Evolutionary conservation across 495 filamentous ascomycete species (phyloP), one percentile per base, ranked within the genome.

Genomic region (Cercophora scortea): DNA sequence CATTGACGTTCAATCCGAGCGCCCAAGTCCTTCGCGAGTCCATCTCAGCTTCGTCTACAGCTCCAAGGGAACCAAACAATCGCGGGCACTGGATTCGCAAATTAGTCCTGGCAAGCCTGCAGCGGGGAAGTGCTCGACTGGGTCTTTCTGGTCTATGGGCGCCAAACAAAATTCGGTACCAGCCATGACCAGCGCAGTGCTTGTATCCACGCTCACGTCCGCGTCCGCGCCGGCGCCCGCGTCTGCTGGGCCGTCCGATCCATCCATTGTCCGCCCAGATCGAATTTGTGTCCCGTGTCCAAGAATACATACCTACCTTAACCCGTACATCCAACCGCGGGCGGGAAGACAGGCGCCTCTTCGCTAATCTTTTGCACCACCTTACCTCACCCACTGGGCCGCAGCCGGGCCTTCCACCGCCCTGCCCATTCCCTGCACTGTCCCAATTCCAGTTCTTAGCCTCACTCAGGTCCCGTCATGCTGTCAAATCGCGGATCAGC

Each of bases 321-420:
- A 25, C 25, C 2, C 25, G 25, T 25, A 25, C 25, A 25, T 25
- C 25, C 25, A 25, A 25, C 25, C 46, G 51, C 32, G 16, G 47
- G 52, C 48, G 50, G 49, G 51, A 51, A 25, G 45, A 15, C 51
- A 58, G 54, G 57, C 52, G 52, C 57, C 57, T 52, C 43, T 53
- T 62, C 59, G 62, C 62, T 65, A 65, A 62, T 62, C 62, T 65
- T 50, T 54, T 32, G 32, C 60, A 54, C 60, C 60, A 59, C 43
- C 43, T 53, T 53, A 34, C 33, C 48, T 51, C 42, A 36, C 45
- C 53, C 56, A 47, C 44, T 49, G 52, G 57, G 48, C 48, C 51
- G 43, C 38, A 13, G 2, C 42, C 38, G 32, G 39, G 45, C 32
- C 47, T 60, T 56, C 55, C 51, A 52, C 38, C 45, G 36, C n/a